Evolutionary conservation across 805 yeast species (phyloP), one percentile per base, ranked within the genome.

Genomic region (Candida xyloterini): DNA sequence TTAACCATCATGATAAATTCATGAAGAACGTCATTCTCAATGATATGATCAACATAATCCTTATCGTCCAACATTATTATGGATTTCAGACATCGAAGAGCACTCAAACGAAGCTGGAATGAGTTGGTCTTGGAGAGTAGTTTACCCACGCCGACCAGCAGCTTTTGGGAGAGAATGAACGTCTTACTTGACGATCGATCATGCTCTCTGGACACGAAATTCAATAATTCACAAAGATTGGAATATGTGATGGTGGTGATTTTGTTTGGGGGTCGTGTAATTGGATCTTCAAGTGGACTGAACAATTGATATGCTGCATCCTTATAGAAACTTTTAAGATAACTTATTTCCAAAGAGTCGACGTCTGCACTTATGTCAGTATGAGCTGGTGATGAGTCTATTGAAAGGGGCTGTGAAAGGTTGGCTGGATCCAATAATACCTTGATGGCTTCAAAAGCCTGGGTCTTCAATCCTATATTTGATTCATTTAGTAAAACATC

Each of bases 391-490:
- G 59, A 47, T 7, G 52, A 48, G 14, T 34, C 47, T 5, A 43
- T 28, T 9, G 46, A 42, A 11, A 44, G 34, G 2, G 47, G 27
- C 2, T 44, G 43, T 10, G 35, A 30, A 4, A 49, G 15, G 32
- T 50, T 56, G 7, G 46, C 63, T 1, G 86, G 81, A 53, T 84
- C 90, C 10, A 90, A 66, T 24, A 90, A 61, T 2, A 81, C 78
- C 55, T 81, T 81, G 34, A 90, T 62, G 1, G 96, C 95, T 61
- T 89, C 96, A 47, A 76, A 79, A 0, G 90, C 84, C 59, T 89
- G 96, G 6, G 84, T 77, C 54, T 84, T 81, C 36, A 89, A 62
- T 0, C 95, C 95, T 5, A 81, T 74, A 47, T 79, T 79, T 9
- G 68, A 65, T 44, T 84, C 95, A 15, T 74, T 70, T 3, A 80